phyloP scores from a whole-genome alignment of 768 basidiomycete species.

The Cyclocybe aegerita region DNA sequence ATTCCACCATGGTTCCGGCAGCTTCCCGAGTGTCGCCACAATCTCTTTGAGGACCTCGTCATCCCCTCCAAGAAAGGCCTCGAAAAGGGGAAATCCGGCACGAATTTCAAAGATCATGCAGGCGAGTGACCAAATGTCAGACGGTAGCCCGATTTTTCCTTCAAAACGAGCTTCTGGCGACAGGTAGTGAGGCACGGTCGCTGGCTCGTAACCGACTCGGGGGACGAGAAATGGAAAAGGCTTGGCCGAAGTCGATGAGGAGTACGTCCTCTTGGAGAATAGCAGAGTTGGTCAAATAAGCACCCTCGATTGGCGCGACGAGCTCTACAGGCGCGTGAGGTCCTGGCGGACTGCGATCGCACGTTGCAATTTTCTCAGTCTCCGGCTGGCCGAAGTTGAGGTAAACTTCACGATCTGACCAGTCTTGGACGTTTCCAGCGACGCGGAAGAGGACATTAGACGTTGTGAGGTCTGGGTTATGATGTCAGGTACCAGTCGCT shows the following conservation, averaged over 20 bases:
- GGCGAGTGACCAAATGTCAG: slow-evolving; percentile 42
- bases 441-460: slow-evolving; percentile 36
- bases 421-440: slow-evolving; percentile 19
- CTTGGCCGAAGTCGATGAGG: slow-evolving; percentile 39
- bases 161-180: slow-evolving; percentile 39
- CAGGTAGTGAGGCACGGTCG: slow-evolving; percentile 28
- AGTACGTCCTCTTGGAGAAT: slow-evolving; percentile 31
- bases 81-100: slow-evolving; percentile 40
- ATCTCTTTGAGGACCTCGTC: slow-evolving; percentile 29
- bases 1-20: slow-evolving; percentile 43
- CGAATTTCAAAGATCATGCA: slow-evolving; percentile 44
- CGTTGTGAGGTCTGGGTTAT: slow-evolving; percentile 33
- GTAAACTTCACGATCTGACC: slow-evolving; percentile 36
- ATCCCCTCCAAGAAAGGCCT: slow-evolving; percentile 31
- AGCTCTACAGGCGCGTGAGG: slow-evolving; percentile 28
- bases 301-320: slow-evolving; percentile 25
- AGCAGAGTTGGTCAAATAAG: slow-evolving; percentile 14
- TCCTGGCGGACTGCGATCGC: slow-evolving; percentile 19
- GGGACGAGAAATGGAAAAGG: slow-evolving; percentile 21
- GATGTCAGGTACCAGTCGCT: not conserved
- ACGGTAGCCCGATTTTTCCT: slow-evolving; percentile 15
- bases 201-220: slow-evolving; percentile 29
- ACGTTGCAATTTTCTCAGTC: slow-evolving; percentile 26
- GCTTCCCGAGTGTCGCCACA: slow-evolving; percentile 34
- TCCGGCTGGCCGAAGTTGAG: slow-evolving; percentile 28